Percentiles rank a stretch among this genome's conserved stretches.
These are phyloP conservation scores for Pichia cactophila DNA, from an alignment of 1,139 yeast genomes.

Conservation along the genomic window DNA sequence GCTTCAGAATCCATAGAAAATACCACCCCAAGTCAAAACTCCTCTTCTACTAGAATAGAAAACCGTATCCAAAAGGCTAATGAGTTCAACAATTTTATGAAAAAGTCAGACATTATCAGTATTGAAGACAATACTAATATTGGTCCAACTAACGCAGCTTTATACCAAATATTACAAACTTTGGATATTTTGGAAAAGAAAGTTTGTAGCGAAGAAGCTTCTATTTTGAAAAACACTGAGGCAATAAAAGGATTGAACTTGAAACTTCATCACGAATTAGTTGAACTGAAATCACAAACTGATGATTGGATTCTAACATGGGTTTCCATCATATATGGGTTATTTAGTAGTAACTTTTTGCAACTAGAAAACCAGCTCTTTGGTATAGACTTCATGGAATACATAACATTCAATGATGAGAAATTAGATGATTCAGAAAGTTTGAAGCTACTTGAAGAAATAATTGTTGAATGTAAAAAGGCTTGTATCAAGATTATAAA, in stretches of 20 bases:
- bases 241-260: not conserved
- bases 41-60: constrained; percentile 11
- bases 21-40: not conserved
- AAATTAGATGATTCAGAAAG: constrained; percentile 16
- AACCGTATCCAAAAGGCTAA: constrained; percentile 17
- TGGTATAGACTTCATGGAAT: constrained; percentile 20
- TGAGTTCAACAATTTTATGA: constrained; percentile 10
- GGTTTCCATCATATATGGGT: constrained; percentile 24
- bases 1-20: not conserved
- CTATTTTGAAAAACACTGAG: not conserved
- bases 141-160: not conserved
- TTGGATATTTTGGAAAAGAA: not conserved
- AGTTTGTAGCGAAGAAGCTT: constrained; percentile 1
- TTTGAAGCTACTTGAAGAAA: constrained; percentile 15
- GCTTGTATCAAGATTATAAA: constrained; percentile 19
- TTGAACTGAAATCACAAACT: constrained; percentile 11
- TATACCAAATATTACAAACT: not conserved
- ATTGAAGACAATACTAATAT: not conserved
- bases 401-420: constrained; percentile 19
- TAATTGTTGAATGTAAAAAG: constrained; percentile 19
- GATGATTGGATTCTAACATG: constrained; percentile 22
- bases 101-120: not conserved
- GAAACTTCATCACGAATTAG: constrained; percentile 4
- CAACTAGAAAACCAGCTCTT: constrained; percentile 21
- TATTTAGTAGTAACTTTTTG: constrained; percentile 20